phyloP scores from a whole-genome alignment of 768 basidiomycete genomes.

The Rickenella mellea region DNA sequence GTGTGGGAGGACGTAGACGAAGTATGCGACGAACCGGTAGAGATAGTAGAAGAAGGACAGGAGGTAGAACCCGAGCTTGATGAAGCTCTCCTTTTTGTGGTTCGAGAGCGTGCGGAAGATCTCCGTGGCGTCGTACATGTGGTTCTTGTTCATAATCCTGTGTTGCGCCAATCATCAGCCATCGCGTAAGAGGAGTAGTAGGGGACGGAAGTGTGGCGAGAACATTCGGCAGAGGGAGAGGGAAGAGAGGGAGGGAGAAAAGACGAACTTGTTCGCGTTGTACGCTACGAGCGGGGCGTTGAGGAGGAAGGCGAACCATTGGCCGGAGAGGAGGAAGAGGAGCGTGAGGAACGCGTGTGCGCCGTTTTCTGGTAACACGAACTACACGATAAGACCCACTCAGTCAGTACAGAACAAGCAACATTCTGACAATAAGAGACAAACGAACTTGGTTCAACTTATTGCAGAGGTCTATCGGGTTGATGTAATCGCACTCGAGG shows the following conservation, averaged over 20 bases:
- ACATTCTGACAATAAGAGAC: not conserved
- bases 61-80: slow-evolving; percentile 91
- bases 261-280: slow-evolving; percentile 87
- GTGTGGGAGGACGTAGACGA: slow-evolving; percentile 1
- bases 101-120: slow-evolving; percentile 90
- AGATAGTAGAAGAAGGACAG: slow-evolving; percentile 90
- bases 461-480: slow-evolving; percentile 99
- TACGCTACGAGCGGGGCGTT: slow-evolving; percentile 82
- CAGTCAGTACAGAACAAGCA: not conserved
- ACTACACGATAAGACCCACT: no score
- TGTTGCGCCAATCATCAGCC: no score
- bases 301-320: slow-evolving; percentile 89
- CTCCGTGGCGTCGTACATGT: slow-evolving; percentile 99
- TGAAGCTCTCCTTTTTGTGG: slow-evolving; percentile 95
- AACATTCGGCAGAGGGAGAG: slow-evolving; percentile 1
- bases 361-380: slow-evolving; percentile 93
- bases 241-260: not conserved
- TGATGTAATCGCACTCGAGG: slow-evolving; percentile 99
- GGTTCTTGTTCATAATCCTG: slow-evolving; percentile 86
- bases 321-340: slow-evolving; percentile 88
- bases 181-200: no score
- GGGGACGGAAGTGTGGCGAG: no score
- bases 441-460: slow-evolving; percentile 87
- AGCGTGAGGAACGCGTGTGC: slow-evolving; percentile 87
- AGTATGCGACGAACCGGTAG: slow-evolving; percentile 53